A percentile compares a stretch with the other conserved stretches of the same genome.
Evolutionary conservation across 2,329 filamentous ascomycete species (phyloP).

Genomic region (Paraphoma chrysanthemicola): DNA sequence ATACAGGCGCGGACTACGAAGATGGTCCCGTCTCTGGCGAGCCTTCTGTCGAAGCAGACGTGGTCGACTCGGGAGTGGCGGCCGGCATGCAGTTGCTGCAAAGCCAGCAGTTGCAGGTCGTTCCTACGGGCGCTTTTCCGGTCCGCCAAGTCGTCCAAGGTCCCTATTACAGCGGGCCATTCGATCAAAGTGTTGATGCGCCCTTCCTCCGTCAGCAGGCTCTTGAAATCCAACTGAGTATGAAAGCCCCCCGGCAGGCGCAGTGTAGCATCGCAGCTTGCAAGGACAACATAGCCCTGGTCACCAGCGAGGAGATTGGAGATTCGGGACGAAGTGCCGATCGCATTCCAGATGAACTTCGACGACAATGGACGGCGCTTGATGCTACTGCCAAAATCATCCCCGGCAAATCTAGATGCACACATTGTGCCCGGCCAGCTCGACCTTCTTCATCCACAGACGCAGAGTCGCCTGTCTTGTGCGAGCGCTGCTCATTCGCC

Average conservation of each 20-base stretch:
- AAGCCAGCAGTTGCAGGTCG: slow-evolving; percentile 41
- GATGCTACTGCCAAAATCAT: slow-evolving; percentile 10
- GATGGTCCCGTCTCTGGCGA: not conserved
- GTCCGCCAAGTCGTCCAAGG: slow-evolving; percentile 56
- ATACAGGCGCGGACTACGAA: slow-evolving; percentile 14
- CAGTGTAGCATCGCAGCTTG: slow-evolving; percentile 37
- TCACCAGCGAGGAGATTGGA: slow-evolving; percentile 46
- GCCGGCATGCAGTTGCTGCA: slow-evolving; percentile 37
- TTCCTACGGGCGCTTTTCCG: slow-evolving; percentile 52
- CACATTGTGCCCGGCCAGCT: slow-evolving; percentile 41
- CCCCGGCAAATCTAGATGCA: slow-evolving; percentile 43
- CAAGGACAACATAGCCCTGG: slow-evolving; percentile 37
- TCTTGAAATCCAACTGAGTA: slow-evolving; percentile 38
- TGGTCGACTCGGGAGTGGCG: slow-evolving; percentile 32
- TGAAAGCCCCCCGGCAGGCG: slow-evolving; percentile 18
- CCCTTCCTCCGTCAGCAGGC: slow-evolving; percentile 37
- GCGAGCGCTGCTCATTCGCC: slow-evolving; percentile 51
- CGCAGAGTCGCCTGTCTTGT: slow-evolving; percentile 25
- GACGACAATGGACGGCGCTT: slow-evolving; percentile 31
- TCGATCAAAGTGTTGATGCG: slow-evolving; percentile 32
- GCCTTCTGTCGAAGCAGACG: not conserved
- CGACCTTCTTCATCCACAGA: slow-evolving; percentile 19
- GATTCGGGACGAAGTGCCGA: slow-evolving; percentile 50
- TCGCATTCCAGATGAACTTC: slow-evolving; percentile 51
- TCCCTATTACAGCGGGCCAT: slow-evolving; percentile 50